A percentile compares a stretch with the other conserved stretches of the same genome.
Conservation (phyloP, 305 asterid species). For the Fraxinus sp. region DNA sequence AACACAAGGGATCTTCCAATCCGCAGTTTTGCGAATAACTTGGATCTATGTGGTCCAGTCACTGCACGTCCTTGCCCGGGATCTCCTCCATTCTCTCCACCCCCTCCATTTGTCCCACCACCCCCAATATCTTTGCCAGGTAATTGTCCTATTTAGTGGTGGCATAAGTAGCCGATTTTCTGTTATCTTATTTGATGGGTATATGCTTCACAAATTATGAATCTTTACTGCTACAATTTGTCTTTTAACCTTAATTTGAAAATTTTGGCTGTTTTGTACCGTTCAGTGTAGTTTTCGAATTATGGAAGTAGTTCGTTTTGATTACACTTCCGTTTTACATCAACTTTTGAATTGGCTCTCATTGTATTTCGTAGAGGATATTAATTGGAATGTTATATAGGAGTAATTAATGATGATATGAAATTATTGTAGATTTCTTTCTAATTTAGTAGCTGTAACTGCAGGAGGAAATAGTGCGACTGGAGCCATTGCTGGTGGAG, state of each 20-base stretch:
- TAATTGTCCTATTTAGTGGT: conserved; percentile 4
- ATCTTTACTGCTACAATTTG: neutral
- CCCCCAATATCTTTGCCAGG: conserved; percentile 85
- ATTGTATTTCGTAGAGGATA: neutral
- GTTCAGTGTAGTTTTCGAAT: neutral
- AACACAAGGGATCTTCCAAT: conserved; percentile 25
- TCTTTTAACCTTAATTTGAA: neutral
- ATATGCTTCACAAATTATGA: neutral
- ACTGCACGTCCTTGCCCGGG: conserved; percentile 98
- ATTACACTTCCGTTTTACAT: neutral
- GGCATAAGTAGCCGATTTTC: neutral
- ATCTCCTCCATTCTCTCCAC: conserved; percentile 98
- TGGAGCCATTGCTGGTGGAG: conserved; percentile 69
- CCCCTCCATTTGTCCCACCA: conserved; percentile 91
- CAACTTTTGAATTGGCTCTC: neutral
- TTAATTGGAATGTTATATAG: neutral
- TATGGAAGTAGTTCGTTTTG: neutral
- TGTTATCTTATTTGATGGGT: neutral
- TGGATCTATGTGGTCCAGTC: conserved; percentile 91
- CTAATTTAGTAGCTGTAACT: conserved; percentile 12
- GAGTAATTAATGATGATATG: neutral
- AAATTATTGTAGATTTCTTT: neutral
- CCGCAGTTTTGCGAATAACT: conserved; percentile 87
- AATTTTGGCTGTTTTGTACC: neutral
- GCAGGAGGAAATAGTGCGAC: conserved; percentile 50